These are phyloP conservation scores for Fistulinella prunicolor DNA, from an alignment of 768 basidiomycete genomes.

Conservation along the genomic window DNA sequence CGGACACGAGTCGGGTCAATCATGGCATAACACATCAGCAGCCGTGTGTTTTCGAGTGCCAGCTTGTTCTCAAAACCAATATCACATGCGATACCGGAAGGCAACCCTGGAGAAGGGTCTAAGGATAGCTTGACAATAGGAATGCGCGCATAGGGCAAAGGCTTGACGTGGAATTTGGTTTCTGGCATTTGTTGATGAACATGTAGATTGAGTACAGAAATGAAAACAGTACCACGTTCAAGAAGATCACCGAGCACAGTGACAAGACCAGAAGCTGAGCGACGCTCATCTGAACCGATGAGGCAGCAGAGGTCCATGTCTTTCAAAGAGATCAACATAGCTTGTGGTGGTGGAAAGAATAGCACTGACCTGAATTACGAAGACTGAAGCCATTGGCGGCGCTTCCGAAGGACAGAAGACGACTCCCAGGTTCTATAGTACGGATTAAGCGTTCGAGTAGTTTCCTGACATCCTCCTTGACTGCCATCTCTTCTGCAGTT, in stretches of 20 bases:
- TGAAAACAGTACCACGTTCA: conserved; percentile 70
- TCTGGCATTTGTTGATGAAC: conserved; percentile 46
- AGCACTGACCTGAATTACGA: conserved; percentile 78
- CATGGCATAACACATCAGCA: conserved; percentile 96
- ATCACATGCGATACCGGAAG: conserved; percentile 92
- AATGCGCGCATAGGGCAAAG: conserved; percentile 94
- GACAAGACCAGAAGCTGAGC: conserved; percentile 85
- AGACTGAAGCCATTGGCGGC: conserved; percentile 97
- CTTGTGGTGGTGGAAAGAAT: conserved; percentile 3
- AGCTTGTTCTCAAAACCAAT: conserved; percentile 98
- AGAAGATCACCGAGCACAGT: conserved; percentile 91
- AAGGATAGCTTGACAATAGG: conserved; percentile 97
- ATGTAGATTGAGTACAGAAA: conserved; percentile 6
- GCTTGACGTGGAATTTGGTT: conserved; percentile 95
- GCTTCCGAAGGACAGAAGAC: conserved; percentile 91
- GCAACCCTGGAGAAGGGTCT: conserved; percentile 77
- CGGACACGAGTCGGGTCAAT: conserved; percentile 92
- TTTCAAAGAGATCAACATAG: conserved; percentile 31
- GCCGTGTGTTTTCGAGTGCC: conserved; percentile 93
- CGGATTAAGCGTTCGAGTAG: conserved; percentile 93
- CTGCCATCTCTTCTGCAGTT: conserved; percentile 82
- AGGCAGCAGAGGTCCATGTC: conserved; percentile 99
- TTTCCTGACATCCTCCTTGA: conserved; percentile 95
- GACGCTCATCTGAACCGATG: conserved; percentile 81
- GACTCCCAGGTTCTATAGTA: conserved; percentile 89